Conservation (phyloP, 1,284 basidiomycete species). For the Sporisorium sorghi region DNA sequence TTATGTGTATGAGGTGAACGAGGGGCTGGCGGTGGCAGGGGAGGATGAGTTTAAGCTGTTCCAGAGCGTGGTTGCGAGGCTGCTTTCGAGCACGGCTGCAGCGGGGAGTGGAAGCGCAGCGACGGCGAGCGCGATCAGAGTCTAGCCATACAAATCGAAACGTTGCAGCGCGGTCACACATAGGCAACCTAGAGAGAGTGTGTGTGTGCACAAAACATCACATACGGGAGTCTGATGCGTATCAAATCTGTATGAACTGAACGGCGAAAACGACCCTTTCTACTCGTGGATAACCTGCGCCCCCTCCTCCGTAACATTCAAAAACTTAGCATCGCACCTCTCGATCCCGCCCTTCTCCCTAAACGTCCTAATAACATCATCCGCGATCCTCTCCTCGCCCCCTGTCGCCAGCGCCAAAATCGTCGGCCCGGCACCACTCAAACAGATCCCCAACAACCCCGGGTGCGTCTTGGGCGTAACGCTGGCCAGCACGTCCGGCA, state of each 20-base stretch:
- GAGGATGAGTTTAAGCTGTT: conserved; percentile 58
- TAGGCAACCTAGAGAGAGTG: background rate
- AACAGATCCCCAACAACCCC: conserved; percentile 93
- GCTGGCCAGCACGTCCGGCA: conserved; percentile 74
- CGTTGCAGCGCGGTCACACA: background rate
- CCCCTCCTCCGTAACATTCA: conserved; percentile 63
- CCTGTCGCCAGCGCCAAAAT: conserved; percentile 93
- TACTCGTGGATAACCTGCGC: conserved; percentile 26
- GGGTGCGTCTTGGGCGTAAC: conserved; percentile 90
- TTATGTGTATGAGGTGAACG: conserved; percentile 80
- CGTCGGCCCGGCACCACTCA: conserved; percentile 97
- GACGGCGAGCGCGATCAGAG: background rate
- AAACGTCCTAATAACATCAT: conserved; percentile 62
- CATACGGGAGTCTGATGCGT: too few relatives aligned
- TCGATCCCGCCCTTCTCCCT: conserved; percentile 55
- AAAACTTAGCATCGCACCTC: conserved; percentile 58
- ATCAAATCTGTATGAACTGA: too few relatives aligned
- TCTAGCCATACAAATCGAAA: background rate
- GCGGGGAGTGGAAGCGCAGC: background rate
- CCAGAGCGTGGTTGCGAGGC: conserved; percentile 38
- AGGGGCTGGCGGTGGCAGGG: conserved; percentile 29
- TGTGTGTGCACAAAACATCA: too few relatives aligned
- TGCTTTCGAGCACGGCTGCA: conserved; percentile 11
- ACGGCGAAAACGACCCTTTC: background rate
- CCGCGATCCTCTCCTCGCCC: conserved; percentile 55